Base-by-base conservation (phyloP, 202 grass and related monocot species). In the Sporobolus alterniflorus region DNA sequence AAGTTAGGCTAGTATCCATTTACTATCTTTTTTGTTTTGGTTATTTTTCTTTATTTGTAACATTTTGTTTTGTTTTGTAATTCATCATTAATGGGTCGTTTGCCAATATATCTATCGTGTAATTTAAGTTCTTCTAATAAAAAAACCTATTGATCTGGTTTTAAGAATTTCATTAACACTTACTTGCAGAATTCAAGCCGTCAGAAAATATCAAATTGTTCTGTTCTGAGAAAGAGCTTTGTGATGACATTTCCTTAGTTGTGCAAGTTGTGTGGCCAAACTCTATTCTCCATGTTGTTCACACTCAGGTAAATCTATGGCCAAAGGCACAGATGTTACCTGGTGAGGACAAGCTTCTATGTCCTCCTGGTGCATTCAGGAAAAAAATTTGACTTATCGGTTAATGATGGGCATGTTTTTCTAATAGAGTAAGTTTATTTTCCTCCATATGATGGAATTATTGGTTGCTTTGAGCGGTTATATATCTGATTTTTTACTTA, bases 331-430 rank as follows among this genome's bases (percentile, higher is more conserved):
- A 98, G 76, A 96, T 90, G 71, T 90, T 98, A 41, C 96, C 91
- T 83, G 91, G 89, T 40, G 96, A 96, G 82, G 87, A 96, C 77
- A 98, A 88, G 83, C 87, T 93, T 86, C 74, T 93, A 51, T 87
- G 90, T 48, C 86, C 89, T 85, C 87, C 96, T 66, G 92, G 91
- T 17, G 92, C 92, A 81, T 95, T 96, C 87, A 98, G 92, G 82
- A 98, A 94, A 82, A 98, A 94, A 92, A 76, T 85, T n/a, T 33
- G 96, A 98, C 43, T 85, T 98, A 67, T 98, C 96, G 13, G 85
- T 95, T 40, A 98, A 88, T 70, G 96, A 98, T 83, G 96, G 96
- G 16, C 91, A 93, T 90, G 89, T 96, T 52, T 94, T 98, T 89
- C 87, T 98, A 67, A 90, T 98, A 87, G 96, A 98, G 96, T 98